A percentile compares a stretch with the other conserved stretches of the same genome.
Evolutionary conservation across 2,329 filamentous ascomycete species (phyloP).

Genomic region (Penicillium sp.): DNA sequence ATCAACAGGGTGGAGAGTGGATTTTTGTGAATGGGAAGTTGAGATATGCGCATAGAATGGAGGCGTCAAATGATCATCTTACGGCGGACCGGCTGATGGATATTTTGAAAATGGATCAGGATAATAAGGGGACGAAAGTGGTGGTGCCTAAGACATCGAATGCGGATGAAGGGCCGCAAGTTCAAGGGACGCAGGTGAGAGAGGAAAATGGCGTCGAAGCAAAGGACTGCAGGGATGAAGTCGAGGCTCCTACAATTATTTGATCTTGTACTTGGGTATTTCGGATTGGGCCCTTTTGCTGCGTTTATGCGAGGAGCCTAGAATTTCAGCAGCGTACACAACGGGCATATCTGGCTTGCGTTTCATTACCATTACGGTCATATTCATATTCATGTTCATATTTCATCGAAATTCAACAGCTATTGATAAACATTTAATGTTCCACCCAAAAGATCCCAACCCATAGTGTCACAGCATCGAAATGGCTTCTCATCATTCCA

Average conservation of each 20-base stretch:
- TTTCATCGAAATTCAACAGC: no score
- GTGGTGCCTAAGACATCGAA: not conserved
- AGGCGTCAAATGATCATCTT: slow-evolving; percentile 21
- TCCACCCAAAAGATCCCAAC: no score
- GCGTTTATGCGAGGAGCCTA: not conserved
- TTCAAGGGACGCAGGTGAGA: not conserved
- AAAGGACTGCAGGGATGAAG: not conserved
- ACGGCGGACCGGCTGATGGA: slow-evolving; percentile 18
- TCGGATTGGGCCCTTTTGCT: no score
- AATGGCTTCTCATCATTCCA: slow-evolving; percentile 32
- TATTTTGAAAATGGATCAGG: slow-evolving; percentile 12
- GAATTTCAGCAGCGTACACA: not conserved
- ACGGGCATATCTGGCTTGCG: not conserved
- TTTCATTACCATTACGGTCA: no score
- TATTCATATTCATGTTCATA: no score
- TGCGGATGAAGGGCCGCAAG: not conserved
- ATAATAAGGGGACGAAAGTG: not conserved
- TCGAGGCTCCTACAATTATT: no score
- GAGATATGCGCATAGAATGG: slow-evolving; percentile 24
- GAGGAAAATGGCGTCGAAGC: not conserved
- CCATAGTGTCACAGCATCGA: slow-evolving; percentile 6
- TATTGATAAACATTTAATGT: no score
- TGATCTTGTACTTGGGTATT: no score
- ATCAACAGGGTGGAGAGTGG: slow-evolving; percentile 26
- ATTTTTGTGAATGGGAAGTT: slow-evolving; percentile 23